These are phyloP conservation scores for Erythrobasidium hasegawianum DNA, from an alignment of 1,284 basidiomycete genomes.

Conservation along the genomic window DNA sequence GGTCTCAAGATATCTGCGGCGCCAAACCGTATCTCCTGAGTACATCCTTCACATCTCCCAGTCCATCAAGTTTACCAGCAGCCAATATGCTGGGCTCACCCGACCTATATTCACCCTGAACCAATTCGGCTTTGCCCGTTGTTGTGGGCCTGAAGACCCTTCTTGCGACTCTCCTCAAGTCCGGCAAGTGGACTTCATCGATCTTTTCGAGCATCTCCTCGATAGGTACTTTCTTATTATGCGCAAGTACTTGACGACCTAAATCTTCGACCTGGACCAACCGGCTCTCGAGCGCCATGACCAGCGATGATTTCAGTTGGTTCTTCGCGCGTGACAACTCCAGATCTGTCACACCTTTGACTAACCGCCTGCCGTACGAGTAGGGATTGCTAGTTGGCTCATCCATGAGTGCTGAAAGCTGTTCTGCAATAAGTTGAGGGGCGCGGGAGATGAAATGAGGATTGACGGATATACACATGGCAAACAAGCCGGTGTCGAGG, in stretches of 20 bases:
- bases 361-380: neutral
- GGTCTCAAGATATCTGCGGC: neutral
- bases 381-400: slow-evolving; percentile 40
- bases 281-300: slow-evolving; percentile 93
- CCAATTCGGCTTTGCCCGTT: neutral
- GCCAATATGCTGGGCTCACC: slow-evolving; percentile 36
- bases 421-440: slow-evolving; percentile 78
- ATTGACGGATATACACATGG: slow-evolving; percentile 83
- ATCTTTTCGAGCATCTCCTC: slow-evolving; percentile 90
- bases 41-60: slow-evolving; percentile 28
- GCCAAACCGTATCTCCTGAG: slow-evolving; percentile 25
- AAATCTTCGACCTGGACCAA: slow-evolving; percentile 64
- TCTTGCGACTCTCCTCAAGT: slow-evolving; percentile 67
- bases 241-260: slow-evolving; percentile 74
- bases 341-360: slow-evolving; percentile 55
- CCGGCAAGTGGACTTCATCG: slow-evolving; percentile 69
- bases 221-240: slow-evolving; percentile 78
- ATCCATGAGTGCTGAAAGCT: slow-evolving; percentile 56
- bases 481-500: slow-evolving; percentile 89
- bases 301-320: slow-evolving; percentile 86
- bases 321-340: slow-evolving; percentile 90
- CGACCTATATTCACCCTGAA: slow-evolving; percentile 8
- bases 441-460: slow-evolving; percentile 64
- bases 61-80: slow-evolving; percentile 24
- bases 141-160: slow-evolving; percentile 57